A percentile compares a stretch with the other conserved stretches of the same genome.
phyloP scores from a whole-genome alignment of 2,329 filamentous ascomycete species.

The Beauveria caledonica region DNA sequence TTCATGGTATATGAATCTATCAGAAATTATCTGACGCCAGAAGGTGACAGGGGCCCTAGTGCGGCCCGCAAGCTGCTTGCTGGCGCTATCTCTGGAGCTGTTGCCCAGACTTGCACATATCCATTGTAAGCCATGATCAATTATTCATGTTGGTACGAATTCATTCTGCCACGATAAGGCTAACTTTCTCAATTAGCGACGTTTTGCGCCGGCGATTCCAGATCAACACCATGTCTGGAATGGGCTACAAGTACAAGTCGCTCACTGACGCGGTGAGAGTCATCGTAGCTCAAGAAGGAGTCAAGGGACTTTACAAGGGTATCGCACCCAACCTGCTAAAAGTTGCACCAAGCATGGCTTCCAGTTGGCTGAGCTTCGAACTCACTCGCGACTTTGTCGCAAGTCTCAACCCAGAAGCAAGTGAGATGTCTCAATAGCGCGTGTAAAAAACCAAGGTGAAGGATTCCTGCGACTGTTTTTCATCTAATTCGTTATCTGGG shows the following conservation, averaged over 20 bases:
- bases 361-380: conserved; percentile 96
- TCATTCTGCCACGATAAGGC: neutral
- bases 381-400: conserved; percentile 82
- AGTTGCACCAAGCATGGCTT: conserved; percentile 96
- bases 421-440: conserved; percentile 13
- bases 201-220: conserved; percentile 91
- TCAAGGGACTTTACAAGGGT: conserved; percentile 86
- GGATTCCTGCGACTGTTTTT: neutral
- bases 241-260: conserved; percentile 91
- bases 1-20: conserved; percentile 97
- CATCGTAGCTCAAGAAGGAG: conserved; percentile 76
- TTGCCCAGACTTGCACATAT: conserved; percentile 96
- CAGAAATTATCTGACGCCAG: conserved; percentile 73
- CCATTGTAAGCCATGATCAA: conserved; percentile 67
- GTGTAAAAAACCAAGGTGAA: conserved; percentile 3
- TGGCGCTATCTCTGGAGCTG: conserved; percentile 88
- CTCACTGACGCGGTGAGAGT: conserved; percentile 74
- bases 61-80: conserved; percentile 75
- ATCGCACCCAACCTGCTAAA: conserved; percentile 93
- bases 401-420: conserved; percentile 41
- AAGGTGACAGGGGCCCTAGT: conserved; percentile 77
- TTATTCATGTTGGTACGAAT: neutral
- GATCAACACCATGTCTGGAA: conserved; percentile 97
- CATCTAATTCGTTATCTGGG: neutral
- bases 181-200: conserved; percentile 48